These are phyloP conservation scores for Lentinula aciculospora DNA, from an alignment of 768 basidiomycete genomes.

Conservation along the genomic window DNA sequence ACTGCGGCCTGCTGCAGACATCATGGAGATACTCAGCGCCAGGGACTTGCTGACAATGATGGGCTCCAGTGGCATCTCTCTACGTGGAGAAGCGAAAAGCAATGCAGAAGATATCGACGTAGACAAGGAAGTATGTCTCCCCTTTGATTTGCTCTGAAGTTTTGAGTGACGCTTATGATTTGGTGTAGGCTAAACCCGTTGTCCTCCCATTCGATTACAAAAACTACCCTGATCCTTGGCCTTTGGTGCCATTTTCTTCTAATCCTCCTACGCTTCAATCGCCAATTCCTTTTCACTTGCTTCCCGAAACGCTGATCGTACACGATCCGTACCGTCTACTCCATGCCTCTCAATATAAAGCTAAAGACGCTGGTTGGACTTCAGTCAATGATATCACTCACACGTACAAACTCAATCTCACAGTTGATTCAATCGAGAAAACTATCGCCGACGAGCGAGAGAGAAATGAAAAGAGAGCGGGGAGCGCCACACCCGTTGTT, in stretches of 20 bases:
- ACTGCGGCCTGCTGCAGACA: conserved; percentile 22
- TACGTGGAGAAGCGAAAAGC: not conserved
- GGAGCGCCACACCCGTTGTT: not conserved
- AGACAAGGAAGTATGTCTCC: not conserved
- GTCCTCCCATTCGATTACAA: conserved; percentile 20
- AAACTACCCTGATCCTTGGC: conserved; percentile 36
- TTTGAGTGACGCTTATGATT: not conserved
- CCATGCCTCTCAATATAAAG: not conserved
- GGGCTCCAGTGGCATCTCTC: not conserved
- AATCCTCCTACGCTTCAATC: conserved; percentile 22
- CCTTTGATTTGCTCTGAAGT: not conserved
- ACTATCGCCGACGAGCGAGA: conserved; percentile 2
- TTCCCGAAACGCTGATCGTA: conserved; percentile 35
- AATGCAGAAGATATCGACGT: not conserved
- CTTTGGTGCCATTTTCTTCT: conserved; percentile 29
- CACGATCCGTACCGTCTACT: conserved; percentile 38
- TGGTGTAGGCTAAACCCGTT: not conserved
- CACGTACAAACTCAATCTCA: conserved; percentile 22
- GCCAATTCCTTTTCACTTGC: conserved; percentile 24
- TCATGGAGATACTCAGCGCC: conserved; percentile 18
- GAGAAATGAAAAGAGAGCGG: not conserved
- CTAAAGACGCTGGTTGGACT: conserved; percentile 16
- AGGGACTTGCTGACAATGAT: conserved; percentile 11
- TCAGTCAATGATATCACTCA: conserved; percentile 23
- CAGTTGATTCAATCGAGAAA: not conserved